phyloP scores from a whole-genome alignment of 176 grass and related monocot species.

The Ananas comosus region DNA sequence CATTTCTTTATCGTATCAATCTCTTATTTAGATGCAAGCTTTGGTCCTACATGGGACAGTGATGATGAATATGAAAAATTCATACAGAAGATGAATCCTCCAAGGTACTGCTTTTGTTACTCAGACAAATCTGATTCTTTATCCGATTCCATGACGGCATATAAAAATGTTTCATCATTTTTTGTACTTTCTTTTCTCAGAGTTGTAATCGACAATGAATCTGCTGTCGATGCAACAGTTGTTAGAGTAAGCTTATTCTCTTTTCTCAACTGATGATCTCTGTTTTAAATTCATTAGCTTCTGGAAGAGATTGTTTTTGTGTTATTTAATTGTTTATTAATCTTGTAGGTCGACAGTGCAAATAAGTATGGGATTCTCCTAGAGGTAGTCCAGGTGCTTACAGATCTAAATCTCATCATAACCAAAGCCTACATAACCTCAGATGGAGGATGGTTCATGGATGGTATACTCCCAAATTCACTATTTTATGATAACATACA shows the following conservation, averaged over 20 bases:
- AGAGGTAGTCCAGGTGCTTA: conserved; percentile 69
- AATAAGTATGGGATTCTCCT: conserved; percentile 75
- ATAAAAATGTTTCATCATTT: not conserved
- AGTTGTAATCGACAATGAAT: conserved; percentile 61
- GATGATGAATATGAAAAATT: conserved; percentile 85
- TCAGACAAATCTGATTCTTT: conserved; percentile 1
- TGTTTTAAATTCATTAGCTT: not conserved
- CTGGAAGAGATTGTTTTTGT: not conserved
- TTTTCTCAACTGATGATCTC: not conserved
- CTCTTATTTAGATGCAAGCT: conserved; percentile 48
- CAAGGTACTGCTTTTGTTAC: conserved; percentile 33
- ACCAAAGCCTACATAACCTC: conserved; percentile 71
- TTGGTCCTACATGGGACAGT: conserved; percentile 55
- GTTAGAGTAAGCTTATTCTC: conserved; percentile 39
- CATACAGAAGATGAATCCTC: conserved; percentile 83
- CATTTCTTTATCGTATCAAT: not conserved
- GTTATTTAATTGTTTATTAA: not conserved
- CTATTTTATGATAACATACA: not conserved
- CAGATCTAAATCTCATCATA: conserved; percentile 70
- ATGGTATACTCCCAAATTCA: conserved; percentile 31
- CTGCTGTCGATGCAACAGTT: conserved; percentile 41
- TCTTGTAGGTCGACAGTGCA: conserved; percentile 49
- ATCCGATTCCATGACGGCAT: not conserved
- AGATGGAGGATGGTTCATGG: conserved; percentile 84
- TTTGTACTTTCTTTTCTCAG: conserved; percentile 21